Evolutionary conservation across 208 protist species (phyloP), one percentile per base, ranked within the genome.

Genomic region (Jaenimonas drosophilae): DNA sequence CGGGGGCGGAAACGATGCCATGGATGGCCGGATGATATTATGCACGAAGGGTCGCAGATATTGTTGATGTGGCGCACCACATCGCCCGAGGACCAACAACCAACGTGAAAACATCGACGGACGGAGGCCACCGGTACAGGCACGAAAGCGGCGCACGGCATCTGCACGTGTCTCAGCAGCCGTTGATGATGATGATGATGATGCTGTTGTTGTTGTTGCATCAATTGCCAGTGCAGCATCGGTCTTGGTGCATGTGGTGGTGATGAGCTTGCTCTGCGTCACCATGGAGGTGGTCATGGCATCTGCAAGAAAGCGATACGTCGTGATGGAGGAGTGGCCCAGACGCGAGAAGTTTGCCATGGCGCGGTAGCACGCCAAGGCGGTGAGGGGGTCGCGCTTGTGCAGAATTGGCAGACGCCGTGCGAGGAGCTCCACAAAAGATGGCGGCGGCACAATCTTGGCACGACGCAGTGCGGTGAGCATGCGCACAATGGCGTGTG

Each of bases 281-380:
- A 84, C 42, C 33, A 78, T 70, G 27, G 58, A 34, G 0, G 44
- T 34, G 36, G 66, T 41, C 43, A 83, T 84, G 55, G 52, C 54
- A 37, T 90, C 76, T 0, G 81, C 61, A 16, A 90, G 58, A 50
- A 90, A 90, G 44, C 74, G 70, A 50, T 79, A 90, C 4, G 55
- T 65, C 45, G 72, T 80, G 65, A 85, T 86, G 21, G 75, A 61
- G 16, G 65, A 59, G 57, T 83, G 62, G 11, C 73, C 72, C 65
- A 83, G 80, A n/a, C 61, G 64, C 16, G 65, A 59, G 3, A 90
- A 46, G 59, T 86, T 83, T 3, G 69, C 59, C 38, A 86, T 59
- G 5, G 73, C 76, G 5, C 81, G 56, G 50, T 86, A 90, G 39
- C 62, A 61, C 20, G 68, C 46, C 23, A 83, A 46, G n/a, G 73